phyloP scores from a whole-genome alignment of 1,284 basidiomycete species.

The Pyrrhoderma lamaoense region DNA sequence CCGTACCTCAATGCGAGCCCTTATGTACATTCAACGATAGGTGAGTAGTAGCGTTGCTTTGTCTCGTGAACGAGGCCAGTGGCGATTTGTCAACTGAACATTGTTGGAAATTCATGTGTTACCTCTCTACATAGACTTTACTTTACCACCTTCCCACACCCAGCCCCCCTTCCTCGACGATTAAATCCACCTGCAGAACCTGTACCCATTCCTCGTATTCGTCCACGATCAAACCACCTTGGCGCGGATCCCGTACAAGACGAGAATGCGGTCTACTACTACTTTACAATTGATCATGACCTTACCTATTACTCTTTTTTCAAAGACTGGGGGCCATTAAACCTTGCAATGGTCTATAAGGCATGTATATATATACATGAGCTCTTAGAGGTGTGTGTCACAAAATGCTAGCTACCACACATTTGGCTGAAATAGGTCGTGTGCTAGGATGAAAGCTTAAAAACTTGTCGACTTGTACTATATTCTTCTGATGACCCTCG shows the following conservation, averaged over 20 bases:
- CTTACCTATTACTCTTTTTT: constrained; percentile 92
- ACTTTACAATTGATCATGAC: constrained; percentile 86
- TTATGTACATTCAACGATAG: constrained; percentile 70
- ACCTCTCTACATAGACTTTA: constrained; percentile 48
- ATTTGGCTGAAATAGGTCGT: constrained; percentile 6
- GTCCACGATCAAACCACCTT: constrained; percentile 42
- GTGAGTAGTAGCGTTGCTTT: constrained; percentile 27
- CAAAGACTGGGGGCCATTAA: constrained; percentile 92
- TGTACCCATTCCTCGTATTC: constrained; percentile 48
- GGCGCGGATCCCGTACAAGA: constrained; percentile 59
- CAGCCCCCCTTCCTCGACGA: constrained; percentile 51
- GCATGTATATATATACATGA: constrained; percentile 92
- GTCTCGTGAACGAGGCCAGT: neutral
- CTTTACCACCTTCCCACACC: constrained; percentile 75
- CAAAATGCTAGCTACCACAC: neutral
- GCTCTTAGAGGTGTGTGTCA: constrained; percentile 62
- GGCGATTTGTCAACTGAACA: too few species aligned
- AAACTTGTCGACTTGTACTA: constrained; percentile 70
- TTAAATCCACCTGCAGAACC: constrained; percentile 53
- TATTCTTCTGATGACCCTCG: constrained; percentile 85
- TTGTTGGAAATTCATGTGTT: neutral
- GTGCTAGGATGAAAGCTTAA: constrained; percentile 59
- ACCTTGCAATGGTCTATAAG: constrained; percentile 88
- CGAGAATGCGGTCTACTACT: constrained; percentile 68
- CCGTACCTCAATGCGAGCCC: constrained; percentile 53